Base-by-base conservation (phyloP, 1,284 basidiomycete genomes). In the Coniferiporia weirii region DNA sequence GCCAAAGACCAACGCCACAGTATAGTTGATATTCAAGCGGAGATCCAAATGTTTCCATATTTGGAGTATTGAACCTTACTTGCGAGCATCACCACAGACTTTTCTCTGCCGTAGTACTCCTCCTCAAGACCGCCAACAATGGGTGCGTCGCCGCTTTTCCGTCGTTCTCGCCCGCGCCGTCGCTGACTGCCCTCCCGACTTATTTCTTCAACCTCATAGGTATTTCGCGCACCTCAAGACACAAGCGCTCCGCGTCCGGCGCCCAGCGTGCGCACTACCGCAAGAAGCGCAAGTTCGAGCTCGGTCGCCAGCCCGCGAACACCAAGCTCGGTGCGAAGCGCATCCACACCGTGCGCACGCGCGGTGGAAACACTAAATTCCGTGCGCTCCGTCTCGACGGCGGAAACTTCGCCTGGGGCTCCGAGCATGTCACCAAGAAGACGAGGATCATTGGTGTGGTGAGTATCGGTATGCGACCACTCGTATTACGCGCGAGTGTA, bases 271-370 rank as follows among this genome's bases (percentile, higher is more conserved):
- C 94, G 66, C 88, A 93, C 80, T 95, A 94, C 81, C 91, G 95
- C 81, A 97, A 97, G 84, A 97, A 96, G 89, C 87, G 94, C 89
- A 96, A 96, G 81, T 96, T 96, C 79, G 94, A 97, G 83, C 89
- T 97, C 72, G 94, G 93, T 73, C 93, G 95, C 74, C 95, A 97
- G 75, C 80, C 95, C 61, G 95, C 95, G 65, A 93, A 80, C 84
- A 98, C 95, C 73, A 97, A 92, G 82, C 86, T 98, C 66, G 93
- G 94, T 60, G 72, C 87, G 63, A 98, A 97, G 82, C 91, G 95
- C 64, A 79, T 98, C 70, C 95, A 96, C 80, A 83, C 85, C 56
- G 94, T 98, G 64, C 92, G 95, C 71, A 88, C 89, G 54, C 91
- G 95, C 71, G 95, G 95, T 68, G 95, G 95, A 59, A 97, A 94